Evolutionary conservation across 139 green algal genomes (phyloP).

Genomic region (Coelastrella sp.): DNA sequence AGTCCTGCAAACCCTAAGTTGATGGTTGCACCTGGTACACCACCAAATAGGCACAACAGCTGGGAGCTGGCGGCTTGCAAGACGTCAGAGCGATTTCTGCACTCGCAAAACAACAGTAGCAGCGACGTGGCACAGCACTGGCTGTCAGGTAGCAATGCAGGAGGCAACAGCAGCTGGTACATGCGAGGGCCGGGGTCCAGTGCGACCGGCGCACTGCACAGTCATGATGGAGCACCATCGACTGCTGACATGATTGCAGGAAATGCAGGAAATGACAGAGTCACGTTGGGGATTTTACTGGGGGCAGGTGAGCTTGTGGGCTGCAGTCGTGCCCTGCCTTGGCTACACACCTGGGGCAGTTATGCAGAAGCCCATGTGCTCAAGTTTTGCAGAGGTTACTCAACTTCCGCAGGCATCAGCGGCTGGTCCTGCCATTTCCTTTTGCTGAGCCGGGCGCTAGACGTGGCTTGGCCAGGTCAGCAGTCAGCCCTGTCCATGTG

Average conservation of each 20-base stretch:
- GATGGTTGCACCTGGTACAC: not conserved
- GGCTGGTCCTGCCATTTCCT: too few species aligned
- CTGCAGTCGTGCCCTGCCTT: too few species aligned
- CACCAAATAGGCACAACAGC: conserved; percentile 2
- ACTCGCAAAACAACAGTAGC: not conserved
- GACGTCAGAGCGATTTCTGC: conserved; percentile 27
- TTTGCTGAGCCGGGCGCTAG: too few species aligned
- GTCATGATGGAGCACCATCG: not conserved
- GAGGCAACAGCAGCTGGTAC: not conserved
- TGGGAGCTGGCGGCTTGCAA: conserved; percentile 36
- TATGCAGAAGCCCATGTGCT: too few species aligned
- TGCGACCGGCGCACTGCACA: not conserved
- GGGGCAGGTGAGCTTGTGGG: conserved; percentile 5
- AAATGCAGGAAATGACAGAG: not conserved
- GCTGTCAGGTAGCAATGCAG: not conserved
- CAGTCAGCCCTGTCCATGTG: not conserved
- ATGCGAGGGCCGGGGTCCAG: not conserved
- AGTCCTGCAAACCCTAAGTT: not conserved
- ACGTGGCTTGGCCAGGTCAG: too few species aligned
- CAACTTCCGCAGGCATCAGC: too few species aligned
- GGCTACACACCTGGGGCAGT: too few species aligned
- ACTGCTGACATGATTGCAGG: conserved; percentile 30
- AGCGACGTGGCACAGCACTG: conserved; percentile 1
- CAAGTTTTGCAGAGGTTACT: too few species aligned
- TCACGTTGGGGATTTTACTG: not conserved